Evolutionary conservation across 1,139 yeast genomes (phyloP).

Genomic region (Debaryomyces psychrophilus): DNA sequence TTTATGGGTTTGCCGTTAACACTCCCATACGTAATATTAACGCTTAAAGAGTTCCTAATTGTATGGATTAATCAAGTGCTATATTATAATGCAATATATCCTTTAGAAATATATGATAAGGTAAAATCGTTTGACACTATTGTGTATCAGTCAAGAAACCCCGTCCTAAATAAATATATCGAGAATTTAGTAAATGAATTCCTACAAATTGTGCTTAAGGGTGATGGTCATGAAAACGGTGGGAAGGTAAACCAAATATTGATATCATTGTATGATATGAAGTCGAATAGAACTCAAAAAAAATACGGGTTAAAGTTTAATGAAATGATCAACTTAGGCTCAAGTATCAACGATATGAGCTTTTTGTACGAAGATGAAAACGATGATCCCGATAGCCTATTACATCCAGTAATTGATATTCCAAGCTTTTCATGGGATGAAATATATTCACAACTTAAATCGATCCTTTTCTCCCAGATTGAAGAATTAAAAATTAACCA

Average conservation of each 20-base stretch:
- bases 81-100: slow-evolving; percentile 49
- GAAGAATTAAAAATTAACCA: slow-evolving; percentile 26
- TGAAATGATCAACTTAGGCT: slow-evolving; percentile 20
- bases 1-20: slow-evolving; percentile 25
- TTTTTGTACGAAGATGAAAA: slow-evolving; percentile 3
- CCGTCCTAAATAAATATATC: slow-evolving; percentile 43
- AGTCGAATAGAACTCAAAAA: slow-evolving; percentile 21
- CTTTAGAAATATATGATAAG: slow-evolving; percentile 40
- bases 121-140: slow-evolving; percentile 43
- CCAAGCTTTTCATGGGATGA: slow-evolving; percentile 38
- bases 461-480: slow-evolving; percentile 34
- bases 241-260: slow-evolving; percentile 27
- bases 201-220: slow-evolving; percentile 18
- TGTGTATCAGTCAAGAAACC: slow-evolving; percentile 46
- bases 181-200: slow-evolving; percentile 32
- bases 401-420: slow-evolving; percentile 23
- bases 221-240: slow-evolving; percentile 15
- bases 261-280: slow-evolving; percentile 29
- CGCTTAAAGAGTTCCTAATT: slow-evolving; percentile 42
- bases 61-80: slow-evolving; percentile 51
- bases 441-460: slow-evolving; percentile 35
- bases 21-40: slow-evolving; percentile 31
- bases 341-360: slow-evolving; percentile 13
- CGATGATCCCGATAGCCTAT: not conserved
- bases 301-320: slow-evolving; percentile 36